Evolutionary conservation across 768 basidiomycete genomes (phyloP).

Genomic region (Boletales sp.): DNA sequence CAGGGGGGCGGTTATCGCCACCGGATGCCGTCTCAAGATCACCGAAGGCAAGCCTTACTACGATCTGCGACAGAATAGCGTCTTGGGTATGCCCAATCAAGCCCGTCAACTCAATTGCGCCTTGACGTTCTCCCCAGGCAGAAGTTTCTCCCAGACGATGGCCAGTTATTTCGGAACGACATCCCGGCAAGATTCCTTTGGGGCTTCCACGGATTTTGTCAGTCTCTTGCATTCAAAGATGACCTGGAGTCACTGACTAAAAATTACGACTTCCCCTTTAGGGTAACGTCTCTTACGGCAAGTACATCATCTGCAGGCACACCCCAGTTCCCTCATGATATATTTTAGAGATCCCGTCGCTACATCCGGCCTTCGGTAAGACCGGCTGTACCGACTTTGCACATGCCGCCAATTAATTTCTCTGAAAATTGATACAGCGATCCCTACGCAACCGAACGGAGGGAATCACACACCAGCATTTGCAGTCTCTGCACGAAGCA

Average conservation of each 20-base stretch:
- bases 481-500: constrained; percentile 52
- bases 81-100: constrained; percentile 42
- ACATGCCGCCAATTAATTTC: constrained; percentile 20
- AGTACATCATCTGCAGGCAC: constrained; percentile 25
- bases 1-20: constrained; percentile 68
- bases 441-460: constrained; percentile 66
- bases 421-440: constrained; percentile 39
- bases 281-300: constrained; percentile 74
- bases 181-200: constrained; percentile 34
- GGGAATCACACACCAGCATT: constrained; percentile 78
- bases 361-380: constrained; percentile 64
- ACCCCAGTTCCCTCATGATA: constrained; percentile 12
- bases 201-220: constrained; percentile 78
- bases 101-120: background rate
- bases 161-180: constrained; percentile 42
- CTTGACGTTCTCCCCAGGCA: constrained; percentile 37
- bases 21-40: constrained; percentile 51
- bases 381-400: background rate
- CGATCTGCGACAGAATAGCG: constrained; percentile 57
- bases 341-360: constrained; percentile 50
- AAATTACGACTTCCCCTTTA: constrained; percentile 28
- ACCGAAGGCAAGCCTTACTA: constrained; percentile 41
- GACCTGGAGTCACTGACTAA: background rate
- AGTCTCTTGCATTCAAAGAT: constrained; percentile 25
- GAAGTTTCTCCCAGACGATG: constrained; percentile 48